These are phyloP conservation scores for Linum usitatissimum DNA, from an alignment of 345 rosid species.

Conservation along the genomic window DNA sequence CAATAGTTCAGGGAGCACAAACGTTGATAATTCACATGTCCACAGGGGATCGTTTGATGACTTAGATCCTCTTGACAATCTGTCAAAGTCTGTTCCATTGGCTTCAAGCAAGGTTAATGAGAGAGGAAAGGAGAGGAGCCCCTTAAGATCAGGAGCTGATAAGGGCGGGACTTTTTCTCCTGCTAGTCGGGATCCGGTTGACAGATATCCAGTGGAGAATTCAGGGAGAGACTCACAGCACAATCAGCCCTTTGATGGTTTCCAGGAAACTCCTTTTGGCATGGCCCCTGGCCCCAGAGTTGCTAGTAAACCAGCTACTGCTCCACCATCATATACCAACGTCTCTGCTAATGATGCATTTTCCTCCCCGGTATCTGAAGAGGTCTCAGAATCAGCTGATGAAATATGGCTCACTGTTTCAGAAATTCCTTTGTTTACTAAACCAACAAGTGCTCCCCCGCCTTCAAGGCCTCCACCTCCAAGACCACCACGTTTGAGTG, in stretches of 20 bases:
- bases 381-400: constrained; percentile 42
- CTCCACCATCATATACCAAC: constrained; percentile 35
- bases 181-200: constrained; percentile 28
- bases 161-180: constrained; percentile 30
- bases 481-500: constrained; percentile 52
- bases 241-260: constrained; percentile 31
- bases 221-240: constrained; percentile 28
- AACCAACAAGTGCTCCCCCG: constrained; percentile 74
- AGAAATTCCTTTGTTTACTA: constrained; percentile 83
- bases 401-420: constrained; percentile 90
- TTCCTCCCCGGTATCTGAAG: constrained; percentile 41
- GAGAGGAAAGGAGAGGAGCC: constrained; percentile 39
- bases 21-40: constrained; percentile 27
- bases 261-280: constrained; percentile 40
- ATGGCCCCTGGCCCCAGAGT: constrained; percentile 23
- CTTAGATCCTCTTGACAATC: constrained; percentile 48
- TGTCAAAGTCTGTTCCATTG: constrained; percentile 45
- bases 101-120: constrained; percentile 34
- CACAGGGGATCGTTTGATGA: constrained; percentile 46
- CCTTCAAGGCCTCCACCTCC: constrained; percentile 99
- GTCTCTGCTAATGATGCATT: constrained; percentile 25
- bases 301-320: constrained; percentile 22
- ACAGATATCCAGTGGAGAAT: constrained; percentile 27
- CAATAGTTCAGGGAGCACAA: constrained; percentile 31
- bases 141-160: constrained; percentile 31